Base-by-base conservation (phyloP, 306 rosid genomes). In the Casuarina glauca region DNA sequence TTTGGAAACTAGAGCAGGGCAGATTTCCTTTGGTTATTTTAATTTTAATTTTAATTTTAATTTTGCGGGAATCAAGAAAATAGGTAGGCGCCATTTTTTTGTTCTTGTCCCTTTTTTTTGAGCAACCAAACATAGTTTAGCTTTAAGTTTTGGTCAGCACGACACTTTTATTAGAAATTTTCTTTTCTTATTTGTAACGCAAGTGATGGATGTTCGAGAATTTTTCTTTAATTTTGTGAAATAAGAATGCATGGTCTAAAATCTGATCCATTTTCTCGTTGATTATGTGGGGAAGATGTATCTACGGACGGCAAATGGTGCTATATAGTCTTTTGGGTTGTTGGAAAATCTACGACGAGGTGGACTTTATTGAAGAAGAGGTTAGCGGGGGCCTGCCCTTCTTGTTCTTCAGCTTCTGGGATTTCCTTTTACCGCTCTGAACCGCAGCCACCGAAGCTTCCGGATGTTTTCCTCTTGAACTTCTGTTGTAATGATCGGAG, bases 291-390 rank as follows among this genome's bases (percentile, higher is more conserved):
- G 69, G 88, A 81, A 95, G 99, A 95, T 70, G 86, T 95, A 10
- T 88, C 97, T 5, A 95, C 99, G 20, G 99, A 95, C 81, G 99
- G 99, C 45, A 95, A 88, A 77, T 95, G 99, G 99, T 95, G 99
- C 82, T 95, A 86, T 85, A 9, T 95, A 69, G 94, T 95, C 75
- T 86, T 95, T 75, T 93, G 97, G 99, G 97, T 95, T 78, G 68
- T 84, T 67, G 97, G 96, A 57, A 89, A 82, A 32, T 75, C 92
- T 12, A 84, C 79, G 73, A 95, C 99, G 35, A 86, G 90, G 85
- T 95, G 99, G 99, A 79, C 72, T 75, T 86, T 88, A 85, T 84
- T 95, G 88, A 91, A 91, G 88, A 90, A 84, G 78, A 91, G 99
- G 89, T 82, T 95, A 26, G 50, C 88, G 73, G 97, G 54, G 84